Percentiles rank a stretch among this genome's conserved stretches.
These are phyloP conservation scores for Hyphochytrium catenoides DNA, from an alignment of 352 stramenopile genomes.

Conservation along the genomic window DNA sequence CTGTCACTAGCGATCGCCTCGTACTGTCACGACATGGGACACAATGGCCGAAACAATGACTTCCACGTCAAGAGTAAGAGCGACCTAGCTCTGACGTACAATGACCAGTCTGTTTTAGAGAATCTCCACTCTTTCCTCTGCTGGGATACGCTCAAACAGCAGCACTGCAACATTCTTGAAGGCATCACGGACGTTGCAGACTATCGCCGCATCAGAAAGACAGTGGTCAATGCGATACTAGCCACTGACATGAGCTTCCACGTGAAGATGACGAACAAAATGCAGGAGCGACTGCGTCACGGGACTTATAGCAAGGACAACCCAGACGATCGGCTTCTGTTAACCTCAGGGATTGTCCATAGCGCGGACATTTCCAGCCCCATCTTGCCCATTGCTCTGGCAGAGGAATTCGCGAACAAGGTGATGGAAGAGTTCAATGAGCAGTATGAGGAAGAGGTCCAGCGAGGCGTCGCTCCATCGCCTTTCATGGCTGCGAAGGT, in stretches of 20 bases:
- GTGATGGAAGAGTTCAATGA: conserved; percentile 52
- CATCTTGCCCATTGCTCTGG: conserved; percentile 20
- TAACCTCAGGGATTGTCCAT: conserved; percentile 46
- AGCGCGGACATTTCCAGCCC: conserved; percentile 46
- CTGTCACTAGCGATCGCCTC: conserved; percentile 44
- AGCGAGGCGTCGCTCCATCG: conserved; percentile 26
- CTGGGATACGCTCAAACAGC: conserved; percentile 42
- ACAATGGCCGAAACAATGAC: conserved; percentile 60
- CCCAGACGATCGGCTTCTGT: conserved; percentile 25
- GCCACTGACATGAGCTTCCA: conserved; percentile 56
- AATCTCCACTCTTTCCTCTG: conserved; percentile 58
- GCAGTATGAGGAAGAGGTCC: conserved; percentile 39
- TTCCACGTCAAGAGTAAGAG: conserved; percentile 54
- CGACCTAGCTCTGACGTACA: conserved; percentile 51
- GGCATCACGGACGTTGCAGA: conserved; percentile 11
- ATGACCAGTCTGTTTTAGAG: conserved; percentile 60
- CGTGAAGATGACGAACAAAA: conserved; percentile 30
- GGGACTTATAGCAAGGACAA: conserved; percentile 24
- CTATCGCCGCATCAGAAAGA: conserved; percentile 30
- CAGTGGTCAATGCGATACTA: conserved; percentile 43
- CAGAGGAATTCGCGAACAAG: conserved; percentile 30
- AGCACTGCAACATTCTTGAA: conserved; percentile 35
- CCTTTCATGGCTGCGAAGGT: conserved; percentile 47
- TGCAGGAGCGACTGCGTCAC: conserved; percentile 31
- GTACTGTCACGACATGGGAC: conserved; percentile 63